Evolutionary conservation across 2,329 filamentous ascomycete genomes (phyloP), one percentile per base, ranked within the genome.

Genomic region (Venturia carpophila): DNA sequence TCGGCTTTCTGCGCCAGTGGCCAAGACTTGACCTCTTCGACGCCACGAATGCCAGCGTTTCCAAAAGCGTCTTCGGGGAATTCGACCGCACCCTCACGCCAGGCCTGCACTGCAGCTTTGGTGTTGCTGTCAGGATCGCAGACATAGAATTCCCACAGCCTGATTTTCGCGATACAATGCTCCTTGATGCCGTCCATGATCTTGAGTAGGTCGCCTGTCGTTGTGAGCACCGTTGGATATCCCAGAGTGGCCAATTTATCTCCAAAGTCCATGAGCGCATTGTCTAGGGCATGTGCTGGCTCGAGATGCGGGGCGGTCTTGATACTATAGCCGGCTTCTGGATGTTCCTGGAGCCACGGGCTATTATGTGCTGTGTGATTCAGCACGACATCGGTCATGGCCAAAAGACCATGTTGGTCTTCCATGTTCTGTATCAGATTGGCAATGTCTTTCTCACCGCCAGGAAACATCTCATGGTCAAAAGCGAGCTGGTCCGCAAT

Each of bases 361-460:
- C 90, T 95, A 77, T 97, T 97, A 79, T 97, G 85, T 7, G 94
- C 93, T 4, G 94, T 99, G 78, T 99, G 94, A 73, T 99, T 99
- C 81, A 94, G 92, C 56, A 99, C 95, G 67, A 99, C 93, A 74
- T 99, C 94, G 0, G 93, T 97, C 78, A 99, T 78, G 67, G 90
- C 91, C 65, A 99, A 81, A 64, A 99, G 80, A 2, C 90, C 90
- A 75, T 95, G 87, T 63, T 96, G 87, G 63, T 87, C 82, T 76
- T 97, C 90, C 82, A 99, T 88, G 73, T 85, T 92, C 55, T 84
- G 77, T 21, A 96, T 85, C 80, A 99, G 81, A 60, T 85, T 82
- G 66, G 87, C 81, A 65, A 97, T 82, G 74, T 97, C 92, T 66
- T 86, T 78, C 76, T 97, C 91, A 62, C 94, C 95, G 61, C 85